Conservation (phyloP, 768 basidiomycete genomes). For the Pleurotus salmoneostramineus region DNA sequence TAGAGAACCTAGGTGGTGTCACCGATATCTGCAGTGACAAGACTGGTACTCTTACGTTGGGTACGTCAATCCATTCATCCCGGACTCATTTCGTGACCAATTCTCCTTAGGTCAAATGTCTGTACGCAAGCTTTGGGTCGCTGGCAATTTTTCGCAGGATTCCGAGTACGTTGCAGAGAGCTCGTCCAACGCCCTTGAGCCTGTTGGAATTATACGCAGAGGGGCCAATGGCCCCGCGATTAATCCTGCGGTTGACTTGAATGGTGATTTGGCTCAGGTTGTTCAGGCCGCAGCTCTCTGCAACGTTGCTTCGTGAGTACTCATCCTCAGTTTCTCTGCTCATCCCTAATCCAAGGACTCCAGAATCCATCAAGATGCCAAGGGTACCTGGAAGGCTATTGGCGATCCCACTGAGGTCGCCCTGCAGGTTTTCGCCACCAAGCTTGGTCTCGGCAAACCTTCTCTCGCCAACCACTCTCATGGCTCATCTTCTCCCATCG, state of each 20-base stretch:
- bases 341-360: neutral
- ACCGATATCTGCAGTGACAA: slow-evolving; percentile 58
- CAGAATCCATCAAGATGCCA: slow-evolving; percentile 31
- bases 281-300: slow-evolving; percentile 30
- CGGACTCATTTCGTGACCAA: neutral
- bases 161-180: slow-evolving; percentile 29
- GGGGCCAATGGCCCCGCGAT: slow-evolving; percentile 19
- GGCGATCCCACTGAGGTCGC: slow-evolving; percentile 59
- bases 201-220: slow-evolving; percentile 21
- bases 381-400: slow-evolving; percentile 42
- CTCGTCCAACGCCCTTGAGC: slow-evolving; percentile 27
- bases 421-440: slow-evolving; percentile 49
- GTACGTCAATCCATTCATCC: slow-evolving; percentile 1
- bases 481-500: slow-evolving; percentile 13
- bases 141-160: slow-evolving; percentile 18
- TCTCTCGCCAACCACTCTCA: slow-evolving; percentile 21
- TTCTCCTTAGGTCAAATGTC: slow-evolving; percentile 31
- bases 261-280: slow-evolving; percentile 22
- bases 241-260: slow-evolving; percentile 10
- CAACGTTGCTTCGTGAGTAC: slow-evolving; percentile 30
- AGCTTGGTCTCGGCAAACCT: slow-evolving; percentile 37
- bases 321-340: neutral
- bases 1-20: slow-evolving; percentile 59
- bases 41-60: slow-evolving; percentile 52
- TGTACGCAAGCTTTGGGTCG: slow-evolving; percentile 34